Evolutionary conservation across 306 rosid genomes (phyloP).

Genomic region (Corylus heterophylla): DNA sequence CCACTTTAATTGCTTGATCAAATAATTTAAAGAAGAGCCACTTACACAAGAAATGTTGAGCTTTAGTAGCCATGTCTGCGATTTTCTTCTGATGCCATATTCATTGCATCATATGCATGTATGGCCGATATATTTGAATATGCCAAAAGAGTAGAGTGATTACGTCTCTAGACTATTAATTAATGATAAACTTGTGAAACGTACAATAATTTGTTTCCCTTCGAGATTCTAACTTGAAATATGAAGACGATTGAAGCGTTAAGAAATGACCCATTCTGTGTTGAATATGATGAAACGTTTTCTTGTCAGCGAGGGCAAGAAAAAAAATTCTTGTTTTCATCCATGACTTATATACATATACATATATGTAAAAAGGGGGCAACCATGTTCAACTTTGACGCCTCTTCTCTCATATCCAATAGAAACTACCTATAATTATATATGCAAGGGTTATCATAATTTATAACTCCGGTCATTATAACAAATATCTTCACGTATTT

Average conservation of each 20-base stretch:
- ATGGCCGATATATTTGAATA: constrained; percentile 3
- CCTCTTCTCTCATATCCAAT: no score
- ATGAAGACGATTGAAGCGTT: not conserved
- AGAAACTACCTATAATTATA: no score
- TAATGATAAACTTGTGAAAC: not conserved
- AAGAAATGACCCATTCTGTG: not conserved
- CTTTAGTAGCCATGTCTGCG: not conserved
- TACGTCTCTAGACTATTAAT: not conserved
- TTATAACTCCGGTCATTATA: no score
- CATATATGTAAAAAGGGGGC: no score
- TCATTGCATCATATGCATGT: constrained; percentile 4
- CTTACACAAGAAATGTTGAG: not conserved
- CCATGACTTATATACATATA: not conserved
- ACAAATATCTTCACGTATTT: no score
- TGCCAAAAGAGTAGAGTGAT: not conserved
- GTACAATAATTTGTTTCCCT: not conserved
- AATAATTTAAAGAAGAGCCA: not conserved
- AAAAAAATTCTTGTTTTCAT: not conserved
- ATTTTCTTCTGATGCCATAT: not conserved
- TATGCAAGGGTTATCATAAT: no score
- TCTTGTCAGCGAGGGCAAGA: not conserved
- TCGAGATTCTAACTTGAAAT: not conserved
- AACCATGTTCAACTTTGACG: not conserved
- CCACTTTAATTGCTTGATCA: not conserved
- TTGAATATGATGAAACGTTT: not conserved